phyloP scores from a whole-genome alignment of 1,284 basidiomycete species.

The Gymnopus androsaceus region DNA sequence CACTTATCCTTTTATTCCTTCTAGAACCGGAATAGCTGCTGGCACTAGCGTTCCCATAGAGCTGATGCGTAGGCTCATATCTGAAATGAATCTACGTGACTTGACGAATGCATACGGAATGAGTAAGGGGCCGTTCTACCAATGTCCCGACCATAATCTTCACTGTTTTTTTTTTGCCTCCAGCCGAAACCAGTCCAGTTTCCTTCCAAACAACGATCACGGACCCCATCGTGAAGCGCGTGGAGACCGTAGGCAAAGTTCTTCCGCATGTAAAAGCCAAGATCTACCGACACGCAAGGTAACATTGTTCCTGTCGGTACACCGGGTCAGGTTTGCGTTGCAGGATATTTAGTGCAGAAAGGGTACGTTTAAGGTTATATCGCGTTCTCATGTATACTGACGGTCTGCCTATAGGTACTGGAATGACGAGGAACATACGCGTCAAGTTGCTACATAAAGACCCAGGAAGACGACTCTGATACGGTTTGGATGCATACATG shows the following conservation, averaged over 20 bases:
- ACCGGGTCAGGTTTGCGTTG: constrained; percentile 74
- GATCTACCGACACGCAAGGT: constrained; percentile 60
- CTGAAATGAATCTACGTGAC: constrained; percentile 65
- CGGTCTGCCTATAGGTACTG: constrained; percentile 63
- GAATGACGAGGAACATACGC: constrained; percentile 72
- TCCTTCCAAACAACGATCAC: constrained; percentile 74
- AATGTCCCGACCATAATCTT: constrained; percentile 7
- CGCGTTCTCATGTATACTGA: background rate
- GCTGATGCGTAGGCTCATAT: constrained; percentile 72
- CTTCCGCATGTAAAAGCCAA: constrained; percentile 81
- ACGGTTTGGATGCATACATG: constrained; percentile 83
- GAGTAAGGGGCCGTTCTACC: constrained; percentile 52
- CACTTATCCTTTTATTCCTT: background rate
- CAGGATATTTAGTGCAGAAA: constrained; percentile 79
- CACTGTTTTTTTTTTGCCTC: constrained; percentile 7
- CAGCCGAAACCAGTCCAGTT: constrained; percentile 76
- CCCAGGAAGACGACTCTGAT: constrained; percentile 40
- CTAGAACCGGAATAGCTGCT: constrained; percentile 75
- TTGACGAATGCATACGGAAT: constrained; percentile 82
- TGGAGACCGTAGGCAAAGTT: constrained; percentile 79
- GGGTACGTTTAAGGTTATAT: constrained; percentile 44
- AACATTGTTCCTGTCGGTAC: constrained; percentile 63
- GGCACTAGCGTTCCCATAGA: constrained; percentile 80
- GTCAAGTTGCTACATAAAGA: constrained; percentile 58
- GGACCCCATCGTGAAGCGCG: constrained; percentile 71